Conservation (phyloP, 2,329 filamentous ascomycete species). For the Phoma sp. region DNA sequence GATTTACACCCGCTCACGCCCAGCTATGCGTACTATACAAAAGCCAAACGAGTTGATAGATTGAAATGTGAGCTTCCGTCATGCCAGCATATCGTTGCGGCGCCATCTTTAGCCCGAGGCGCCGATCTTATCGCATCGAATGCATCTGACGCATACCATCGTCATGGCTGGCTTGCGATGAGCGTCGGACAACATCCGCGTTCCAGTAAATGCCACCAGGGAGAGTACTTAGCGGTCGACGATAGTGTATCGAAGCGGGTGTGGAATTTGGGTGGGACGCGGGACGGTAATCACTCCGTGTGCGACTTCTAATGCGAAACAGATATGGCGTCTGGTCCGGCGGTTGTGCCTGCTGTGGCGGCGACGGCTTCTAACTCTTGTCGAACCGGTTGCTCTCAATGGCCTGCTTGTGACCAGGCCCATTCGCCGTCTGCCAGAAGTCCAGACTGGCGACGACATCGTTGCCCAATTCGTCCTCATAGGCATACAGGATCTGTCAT, state of each 20-base stretch:
- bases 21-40: constrained; percentile 19
- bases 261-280: not conserved
- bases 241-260: not conserved
- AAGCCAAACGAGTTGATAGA: constrained; percentile 5
- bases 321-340: not conserved
- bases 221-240: not conserved
- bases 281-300: too few relatives aligned
- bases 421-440: constrained; percentile 73
- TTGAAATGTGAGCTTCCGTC: not conserved
- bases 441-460: constrained; percentile 95
- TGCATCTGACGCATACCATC: not conserved
- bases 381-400: constrained; percentile 38
- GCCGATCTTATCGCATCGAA: not conserved
- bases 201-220: not conserved
- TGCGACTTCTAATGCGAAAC: not conserved
- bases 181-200: not conserved
- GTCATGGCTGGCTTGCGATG: not conserved
- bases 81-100: not conserved
- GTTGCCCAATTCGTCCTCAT: constrained; percentile 93
- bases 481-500: constrained; percentile 91
- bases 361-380: constrained; percentile 31
- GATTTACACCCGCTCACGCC: constrained; percentile 1
- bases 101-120: not conserved
- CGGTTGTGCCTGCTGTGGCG: not conserved
- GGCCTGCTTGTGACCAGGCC: constrained; percentile 34